phyloP scores from a whole-genome alignment of 1,139 yeast species.

The Geotrichum fermentans region DNA sequence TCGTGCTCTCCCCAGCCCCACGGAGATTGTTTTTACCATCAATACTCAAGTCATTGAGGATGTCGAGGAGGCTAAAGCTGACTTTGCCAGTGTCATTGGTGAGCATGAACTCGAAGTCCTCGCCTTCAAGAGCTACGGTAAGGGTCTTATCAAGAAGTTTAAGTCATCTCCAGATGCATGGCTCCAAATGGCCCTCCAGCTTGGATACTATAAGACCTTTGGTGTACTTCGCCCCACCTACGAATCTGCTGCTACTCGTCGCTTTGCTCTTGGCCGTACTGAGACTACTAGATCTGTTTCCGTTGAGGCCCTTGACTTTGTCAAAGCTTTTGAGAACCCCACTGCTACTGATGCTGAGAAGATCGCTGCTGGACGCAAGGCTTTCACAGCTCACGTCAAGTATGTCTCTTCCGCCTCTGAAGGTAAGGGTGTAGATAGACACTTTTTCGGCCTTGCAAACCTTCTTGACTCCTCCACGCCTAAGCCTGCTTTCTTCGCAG shows the following conservation, averaged over 20 bases:
- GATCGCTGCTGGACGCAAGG: conserved; percentile 64
- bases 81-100: conserved; percentile 46
- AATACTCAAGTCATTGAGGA: conserved; percentile 49
- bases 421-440: conserved; percentile 92
- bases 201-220: conserved; percentile 75
- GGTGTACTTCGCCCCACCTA: conserved; percentile 87
- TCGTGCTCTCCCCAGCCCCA: conserved; percentile 34
- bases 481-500: conserved; percentile 68
- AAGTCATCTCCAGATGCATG: conserved; percentile 77
- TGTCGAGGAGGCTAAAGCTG: conserved; percentile 54
- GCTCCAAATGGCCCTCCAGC: conserved; percentile 72
- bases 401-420: conserved; percentile 75
- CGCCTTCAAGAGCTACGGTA: conserved; percentile 44
- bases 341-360: conserved; percentile 53
- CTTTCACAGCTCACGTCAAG: conserved; percentile 68
- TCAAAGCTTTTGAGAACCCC: conserved; percentile 68
- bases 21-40: conserved; percentile 42
- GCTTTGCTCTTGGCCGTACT: conserved; percentile 87
- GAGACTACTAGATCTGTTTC: conserved; percentile 90
- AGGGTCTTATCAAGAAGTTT: conserved; percentile 67
- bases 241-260: conserved; percentile 93
- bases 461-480: conserved; percentile 44
- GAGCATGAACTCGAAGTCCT: conserved; percentile 43
- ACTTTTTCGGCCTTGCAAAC: conserved; percentile 81
- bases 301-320: conserved; percentile 64